Evolutionary conservation across 2,329 filamentous ascomycete genomes (phyloP).

Genomic region (Paraphaeosphaeria sporulosa): DNA sequence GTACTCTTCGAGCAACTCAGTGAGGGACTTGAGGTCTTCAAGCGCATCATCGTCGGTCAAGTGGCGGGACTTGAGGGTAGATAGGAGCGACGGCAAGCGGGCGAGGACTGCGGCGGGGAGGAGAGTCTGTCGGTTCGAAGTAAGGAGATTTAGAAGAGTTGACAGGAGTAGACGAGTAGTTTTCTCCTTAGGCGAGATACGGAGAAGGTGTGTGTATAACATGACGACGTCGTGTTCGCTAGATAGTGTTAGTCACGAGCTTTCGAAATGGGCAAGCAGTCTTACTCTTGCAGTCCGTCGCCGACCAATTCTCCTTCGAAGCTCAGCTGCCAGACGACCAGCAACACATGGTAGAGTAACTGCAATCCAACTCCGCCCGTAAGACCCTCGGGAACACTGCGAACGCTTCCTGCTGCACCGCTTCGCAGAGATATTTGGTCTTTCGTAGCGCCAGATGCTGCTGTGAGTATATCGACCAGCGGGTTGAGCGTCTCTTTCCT

Average conservation of each 20-base stretch:
- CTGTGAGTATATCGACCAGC: constrained; percentile 78
- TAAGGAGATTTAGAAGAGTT: constrained; percentile 88
- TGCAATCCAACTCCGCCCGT: constrained; percentile 87
- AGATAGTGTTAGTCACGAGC: constrained; percentile 22
- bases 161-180: constrained; percentile 90
- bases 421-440: constrained; percentile 67
- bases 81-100: constrained; percentile 72
- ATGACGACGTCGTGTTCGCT: constrained; percentile 93
- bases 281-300: constrained; percentile 85
- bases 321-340: constrained; percentile 95
- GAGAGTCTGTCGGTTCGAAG: constrained; percentile 69
- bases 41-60: constrained; percentile 61
- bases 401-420: constrained; percentile 60
- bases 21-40: constrained; percentile 57
- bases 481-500: constrained; percentile 83
- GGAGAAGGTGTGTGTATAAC: constrained; percentile 89
- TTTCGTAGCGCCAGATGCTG: constrained; percentile 76
- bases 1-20: constrained; percentile 82
- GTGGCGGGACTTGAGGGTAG: constrained; percentile 63
- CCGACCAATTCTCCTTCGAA: constrained; percentile 79
- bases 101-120: constrained; percentile 88
- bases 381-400: constrained; percentile 71
- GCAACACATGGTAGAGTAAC: constrained; percentile 89
- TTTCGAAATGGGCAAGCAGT: neutral
- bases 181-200: constrained; percentile 96